These are phyloP conservation scores for Dichomitus squalens DNA, from an alignment of 1,284 basidiomycete genomes.

Conservation along the genomic window DNA sequence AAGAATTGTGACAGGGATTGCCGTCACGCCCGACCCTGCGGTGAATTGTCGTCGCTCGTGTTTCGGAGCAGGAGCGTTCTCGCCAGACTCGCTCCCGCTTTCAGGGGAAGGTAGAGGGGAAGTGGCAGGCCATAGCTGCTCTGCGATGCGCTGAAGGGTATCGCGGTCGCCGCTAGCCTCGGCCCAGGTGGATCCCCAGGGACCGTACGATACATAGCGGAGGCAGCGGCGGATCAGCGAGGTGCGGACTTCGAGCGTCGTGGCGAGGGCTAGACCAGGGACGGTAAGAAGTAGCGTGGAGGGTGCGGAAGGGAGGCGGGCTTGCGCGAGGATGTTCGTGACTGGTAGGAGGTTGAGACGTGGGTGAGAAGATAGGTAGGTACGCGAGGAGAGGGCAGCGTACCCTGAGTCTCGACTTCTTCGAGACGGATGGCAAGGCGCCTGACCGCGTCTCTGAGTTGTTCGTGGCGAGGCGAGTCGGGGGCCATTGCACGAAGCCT, in stretches of 20 bases:
- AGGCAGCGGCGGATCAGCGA: constrained; percentile 62
- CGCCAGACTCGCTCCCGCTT: neutral
- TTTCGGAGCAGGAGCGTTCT: neutral
- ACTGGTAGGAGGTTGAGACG: constrained; percentile 16
- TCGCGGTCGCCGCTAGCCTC: constrained; percentile 53
- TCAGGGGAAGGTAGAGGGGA: no score
- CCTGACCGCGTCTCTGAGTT: constrained; percentile 22
- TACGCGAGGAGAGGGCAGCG: neutral
- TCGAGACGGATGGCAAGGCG: constrained; percentile 17
- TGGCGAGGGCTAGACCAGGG: constrained; percentile 36
- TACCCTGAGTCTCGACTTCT: constrained; percentile 29
- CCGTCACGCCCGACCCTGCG: constrained; percentile 63
- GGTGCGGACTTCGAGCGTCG: constrained; percentile 40
- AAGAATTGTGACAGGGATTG: constrained; percentile 49
- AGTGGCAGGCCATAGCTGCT: constrained; percentile 42
- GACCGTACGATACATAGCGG: constrained; percentile 67
- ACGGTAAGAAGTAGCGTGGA: constrained; percentile 53
- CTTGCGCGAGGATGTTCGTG: constrained; percentile 35
- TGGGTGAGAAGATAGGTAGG: neutral
- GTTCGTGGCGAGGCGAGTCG: constrained; percentile 1
- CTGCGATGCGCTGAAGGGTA: constrained; percentile 49
- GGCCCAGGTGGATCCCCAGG: constrained; percentile 71
- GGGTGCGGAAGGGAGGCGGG: constrained; percentile 45
- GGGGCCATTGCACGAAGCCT: constrained; percentile 13
- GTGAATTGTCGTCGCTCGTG: constrained; percentile 33